Percentiles rank a stretch among this genome's conserved stretches.
Conservation (phyloP, 2,329 filamentous ascomycete species). For the Botrytis galanthina region DNA sequence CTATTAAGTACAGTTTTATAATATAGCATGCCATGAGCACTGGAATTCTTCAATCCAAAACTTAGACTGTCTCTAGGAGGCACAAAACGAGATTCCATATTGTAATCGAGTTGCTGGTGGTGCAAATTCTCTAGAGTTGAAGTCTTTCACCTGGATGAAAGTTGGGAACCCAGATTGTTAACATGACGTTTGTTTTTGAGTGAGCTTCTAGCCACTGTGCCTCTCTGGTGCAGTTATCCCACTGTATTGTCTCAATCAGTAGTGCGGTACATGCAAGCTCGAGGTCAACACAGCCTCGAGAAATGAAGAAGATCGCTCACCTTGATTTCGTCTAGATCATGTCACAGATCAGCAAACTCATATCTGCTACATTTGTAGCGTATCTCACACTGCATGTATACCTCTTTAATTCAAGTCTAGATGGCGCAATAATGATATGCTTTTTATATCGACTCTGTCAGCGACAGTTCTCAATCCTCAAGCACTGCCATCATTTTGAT, state of each 20-base stretch:
- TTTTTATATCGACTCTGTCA: not conserved
- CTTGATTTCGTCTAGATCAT: not conserved
- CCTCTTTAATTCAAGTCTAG: not conserved
- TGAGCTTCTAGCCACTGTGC: not conserved
- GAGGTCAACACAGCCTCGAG: not conserved
- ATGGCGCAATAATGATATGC: not conserved
- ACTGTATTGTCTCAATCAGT: not conserved
- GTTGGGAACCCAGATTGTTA: not conserved
- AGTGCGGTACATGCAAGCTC: not conserved
- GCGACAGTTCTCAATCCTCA: not conserved
- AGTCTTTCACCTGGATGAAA: not conserved
- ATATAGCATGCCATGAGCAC: not conserved
- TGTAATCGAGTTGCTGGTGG: not conserved
- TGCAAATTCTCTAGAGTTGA: not conserved
- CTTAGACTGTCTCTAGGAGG: not conserved
- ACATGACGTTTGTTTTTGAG: not conserved
- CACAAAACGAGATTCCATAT: not conserved
- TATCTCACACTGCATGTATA: not conserved
- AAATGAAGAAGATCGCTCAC: not conserved
- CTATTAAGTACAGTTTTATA: not conserved
- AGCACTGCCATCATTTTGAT: not conserved
- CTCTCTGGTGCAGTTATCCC: not conserved
- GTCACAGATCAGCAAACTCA: not conserved
- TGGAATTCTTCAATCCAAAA: not conserved
- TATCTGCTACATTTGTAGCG: not conserved